These are phyloP conservation scores for Trametes gibbosa DNA, from an alignment of 768 basidiomycete species.

Conservation along the genomic window DNA sequence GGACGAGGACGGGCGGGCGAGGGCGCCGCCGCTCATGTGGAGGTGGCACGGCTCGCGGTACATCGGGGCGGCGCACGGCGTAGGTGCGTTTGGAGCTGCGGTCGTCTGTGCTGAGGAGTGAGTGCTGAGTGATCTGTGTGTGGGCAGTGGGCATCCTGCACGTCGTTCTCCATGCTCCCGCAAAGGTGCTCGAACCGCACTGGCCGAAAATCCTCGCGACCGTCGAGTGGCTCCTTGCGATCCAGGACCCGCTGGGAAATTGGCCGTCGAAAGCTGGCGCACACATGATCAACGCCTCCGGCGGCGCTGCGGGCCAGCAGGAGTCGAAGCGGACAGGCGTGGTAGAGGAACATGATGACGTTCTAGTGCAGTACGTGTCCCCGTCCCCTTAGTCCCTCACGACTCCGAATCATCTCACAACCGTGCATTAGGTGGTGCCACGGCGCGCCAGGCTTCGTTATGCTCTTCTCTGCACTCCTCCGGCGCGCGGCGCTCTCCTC, in stretches of 20 bases:
- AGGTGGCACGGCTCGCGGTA: constrained; percentile 56
- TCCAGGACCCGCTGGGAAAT: constrained; percentile 48
- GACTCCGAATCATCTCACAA: background rate
- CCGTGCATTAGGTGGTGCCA: constrained; percentile 50
- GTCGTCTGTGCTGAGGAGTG: background rate
- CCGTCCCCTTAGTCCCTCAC: background rate
- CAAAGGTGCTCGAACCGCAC: constrained; percentile 35
- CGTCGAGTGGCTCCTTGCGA: constrained; percentile 44
- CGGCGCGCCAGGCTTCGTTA: constrained; percentile 50
- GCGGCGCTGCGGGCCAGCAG: constrained; percentile 5
- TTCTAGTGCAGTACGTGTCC: constrained; percentile 47
- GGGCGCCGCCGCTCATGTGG: constrained; percentile 53
- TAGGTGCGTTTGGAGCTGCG: constrained; percentile 38
- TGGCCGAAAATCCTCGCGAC: constrained; percentile 41
- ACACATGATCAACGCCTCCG: constrained; percentile 10
- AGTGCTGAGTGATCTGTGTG: background rate
- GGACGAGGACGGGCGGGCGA: constrained; percentile 3
- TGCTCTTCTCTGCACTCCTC: constrained; percentile 45
- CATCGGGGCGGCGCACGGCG: constrained; percentile 58
- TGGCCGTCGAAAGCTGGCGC: constrained; percentile 45
- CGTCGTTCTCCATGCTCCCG: constrained; percentile 45
- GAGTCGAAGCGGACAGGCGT: constrained; percentile 6
- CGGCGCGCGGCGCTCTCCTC: constrained; percentile 28
- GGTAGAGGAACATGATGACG: constrained; percentile 26
- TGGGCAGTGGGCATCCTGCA: constrained; percentile 53